Evolutionary conservation across 129 eudicot genomes (phyloP).

Genomic region (Mikania micrantha): DNA sequence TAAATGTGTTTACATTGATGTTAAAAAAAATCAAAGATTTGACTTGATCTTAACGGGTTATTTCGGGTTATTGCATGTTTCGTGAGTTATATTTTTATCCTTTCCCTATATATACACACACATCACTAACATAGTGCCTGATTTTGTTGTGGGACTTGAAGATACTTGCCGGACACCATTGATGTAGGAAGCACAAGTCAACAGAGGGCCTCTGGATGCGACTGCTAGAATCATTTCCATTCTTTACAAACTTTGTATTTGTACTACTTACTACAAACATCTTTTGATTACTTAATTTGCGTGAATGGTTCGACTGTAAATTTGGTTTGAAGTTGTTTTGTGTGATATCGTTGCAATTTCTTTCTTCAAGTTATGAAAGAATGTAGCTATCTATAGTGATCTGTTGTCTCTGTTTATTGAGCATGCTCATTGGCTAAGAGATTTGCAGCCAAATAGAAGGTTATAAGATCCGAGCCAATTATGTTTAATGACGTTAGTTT

Average conservation of each 20-base stretch:
- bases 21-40: no score
- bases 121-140: not conserved
- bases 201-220: no score
- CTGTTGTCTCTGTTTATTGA: not conserved
- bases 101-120: no score
- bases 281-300: conserved; percentile 19
- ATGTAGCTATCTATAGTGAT: not conserved
- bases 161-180: conserved; percentile 97
- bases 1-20: no score
- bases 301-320: conserved; percentile 19
- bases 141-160: conserved; percentile 18
- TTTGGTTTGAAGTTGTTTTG: no score
- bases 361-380: not conserved
- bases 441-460: not conserved
- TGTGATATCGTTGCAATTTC: conserved; percentile 12
- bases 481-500: no score
- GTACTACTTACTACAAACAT: conserved; percentile 15
- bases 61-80: no score
- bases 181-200: no score
- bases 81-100: no score
- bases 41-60: no score
- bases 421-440: not conserved
- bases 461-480: no score
- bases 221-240: conserved; percentile 45
- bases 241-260: conserved; percentile 20